Evolutionary conservation across 1,139 yeast species (phyloP).

Genomic region (Blastobotrys proliferans): DNA sequence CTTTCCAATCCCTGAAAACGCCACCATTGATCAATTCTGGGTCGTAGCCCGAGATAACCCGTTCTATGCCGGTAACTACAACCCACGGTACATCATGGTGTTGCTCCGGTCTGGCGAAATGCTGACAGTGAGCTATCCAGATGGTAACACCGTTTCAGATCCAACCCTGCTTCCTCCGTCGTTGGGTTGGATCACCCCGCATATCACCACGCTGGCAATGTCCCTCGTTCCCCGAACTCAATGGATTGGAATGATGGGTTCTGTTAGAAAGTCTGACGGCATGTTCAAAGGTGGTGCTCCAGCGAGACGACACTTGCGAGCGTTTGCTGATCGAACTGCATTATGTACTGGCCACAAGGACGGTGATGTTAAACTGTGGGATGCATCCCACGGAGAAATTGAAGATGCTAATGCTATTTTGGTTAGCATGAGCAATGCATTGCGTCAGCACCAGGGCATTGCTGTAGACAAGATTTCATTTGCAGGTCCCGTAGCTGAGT

Average conservation of each 20-base stretch:
- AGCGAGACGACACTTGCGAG: slow-evolving; percentile 50
- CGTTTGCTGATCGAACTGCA: slow-evolving; percentile 58
- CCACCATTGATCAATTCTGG: slow-evolving; percentile 43
- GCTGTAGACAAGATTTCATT: slow-evolving; percentile 60
- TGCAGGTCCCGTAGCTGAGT: slow-evolving; percentile 73
- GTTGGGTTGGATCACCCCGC: slow-evolving; percentile 72
- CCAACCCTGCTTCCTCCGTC: slow-evolving; percentile 74
- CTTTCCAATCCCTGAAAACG: slow-evolving; percentile 46
- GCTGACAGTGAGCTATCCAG: slow-evolving; percentile 49
- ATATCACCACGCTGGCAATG: slow-evolving; percentile 53
- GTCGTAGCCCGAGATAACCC: slow-evolving; percentile 52
- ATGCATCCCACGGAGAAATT: slow-evolving; percentile 70
- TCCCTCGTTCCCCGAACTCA: slow-evolving; percentile 56
- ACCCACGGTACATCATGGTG: slow-evolving; percentile 54
- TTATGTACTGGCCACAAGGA: slow-evolving; percentile 77
- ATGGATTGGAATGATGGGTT: slow-evolving; percentile 71
- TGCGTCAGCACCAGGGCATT: slow-evolving; percentile 42
- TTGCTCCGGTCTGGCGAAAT: slow-evolving; percentile 57
- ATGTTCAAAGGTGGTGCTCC: slow-evolving; percentile 76
- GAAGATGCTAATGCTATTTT: slow-evolving; percentile 60
- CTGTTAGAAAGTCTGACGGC: slow-evolving; percentile 35
- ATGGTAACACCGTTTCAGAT: slow-evolving; percentile 52
- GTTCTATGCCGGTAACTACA: slow-evolving; percentile 37
- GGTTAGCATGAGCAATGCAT: slow-evolving; percentile 46
- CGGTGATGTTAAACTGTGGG: slow-evolving; percentile 77